Evolutionary conservation across 1,284 basidiomycete species (phyloP).

Genomic region (Malassezia cuniculi): DNA sequence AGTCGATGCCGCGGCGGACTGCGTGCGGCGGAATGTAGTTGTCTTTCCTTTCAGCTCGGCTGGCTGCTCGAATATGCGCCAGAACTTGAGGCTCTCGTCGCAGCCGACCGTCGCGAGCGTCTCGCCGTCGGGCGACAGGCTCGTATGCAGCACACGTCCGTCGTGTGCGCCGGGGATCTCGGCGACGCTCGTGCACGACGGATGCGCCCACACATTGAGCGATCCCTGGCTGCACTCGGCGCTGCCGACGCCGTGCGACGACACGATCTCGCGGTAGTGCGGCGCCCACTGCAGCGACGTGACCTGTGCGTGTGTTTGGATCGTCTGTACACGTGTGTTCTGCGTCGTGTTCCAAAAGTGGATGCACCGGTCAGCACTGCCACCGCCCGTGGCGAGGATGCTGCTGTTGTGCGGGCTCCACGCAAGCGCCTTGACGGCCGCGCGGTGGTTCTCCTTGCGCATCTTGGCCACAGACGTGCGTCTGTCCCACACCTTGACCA

Average conservation of each 20-base stretch:
- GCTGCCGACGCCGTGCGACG: conserved; percentile 61
- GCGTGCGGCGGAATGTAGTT: conserved; percentile 17
- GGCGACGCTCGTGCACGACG: conserved; percentile 30
- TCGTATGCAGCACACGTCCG: conserved; percentile 29
- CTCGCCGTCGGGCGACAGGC: conserved; percentile 39
- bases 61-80: conserved; percentile 40
- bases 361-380: conserved; percentile 83
- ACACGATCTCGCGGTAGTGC: conserved; percentile 77
- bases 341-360: conserved; percentile 60
- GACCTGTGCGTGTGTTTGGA: conserved; percentile 57
- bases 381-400: conserved; percentile 82
- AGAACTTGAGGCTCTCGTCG: conserved; percentile 44
- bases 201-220: conserved; percentile 41
- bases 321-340: conserved; percentile 35
- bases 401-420: conserved; percentile 96
- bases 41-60: conserved; percentile 15
- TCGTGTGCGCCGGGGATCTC: conserved; percentile 39
- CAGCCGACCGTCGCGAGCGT: conserved; percentile 38
- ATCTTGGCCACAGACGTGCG: conserved; percentile 74
- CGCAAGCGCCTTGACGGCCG: conserved; percentile 56
- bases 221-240: conserved; percentile 27
- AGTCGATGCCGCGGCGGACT: too few relatives aligned
- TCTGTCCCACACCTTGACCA: conserved; percentile 84
- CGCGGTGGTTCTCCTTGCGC: conserved; percentile 59
- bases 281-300: conserved; percentile 81